A percentile compares a stretch with the other conserved stretches of the same genome.
phyloP scores from a whole-genome alignment of 1,284 basidiomycete genomes.

The Ganoderma meredithae region DNA sequence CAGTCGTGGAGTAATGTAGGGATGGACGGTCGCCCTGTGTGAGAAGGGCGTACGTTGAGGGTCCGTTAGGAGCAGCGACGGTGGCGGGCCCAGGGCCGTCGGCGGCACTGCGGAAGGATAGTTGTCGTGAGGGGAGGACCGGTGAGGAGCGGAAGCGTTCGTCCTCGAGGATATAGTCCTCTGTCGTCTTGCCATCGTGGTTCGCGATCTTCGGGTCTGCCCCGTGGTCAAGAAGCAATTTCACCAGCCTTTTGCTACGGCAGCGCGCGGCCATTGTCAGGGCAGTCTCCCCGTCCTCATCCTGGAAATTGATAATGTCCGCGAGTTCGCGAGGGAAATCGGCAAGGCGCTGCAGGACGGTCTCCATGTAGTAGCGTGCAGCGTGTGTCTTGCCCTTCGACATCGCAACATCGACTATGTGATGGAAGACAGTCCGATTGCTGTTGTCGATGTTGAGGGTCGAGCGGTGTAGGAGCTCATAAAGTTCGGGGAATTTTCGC shows the following conservation, averaged over 20 bases:
- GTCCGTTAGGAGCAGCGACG: conserved; percentile 43
- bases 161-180: conserved; percentile 99
- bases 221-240: conserved; percentile 95
- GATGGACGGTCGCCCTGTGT: conserved; percentile 60
- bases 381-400: conserved; percentile 98
- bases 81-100: conserved; percentile 56
- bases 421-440: conserved; percentile 98
- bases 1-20: conserved; percentile 88
- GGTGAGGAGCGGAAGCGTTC: conserved; percentile 96
- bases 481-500: conserved; percentile 98
- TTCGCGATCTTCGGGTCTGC: conserved; percentile 97
- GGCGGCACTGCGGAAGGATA: conserved; percentile 66
- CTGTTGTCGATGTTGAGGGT: conserved; percentile 99
- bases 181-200: conserved; percentile 95
- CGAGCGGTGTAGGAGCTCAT: conserved; percentile 95
- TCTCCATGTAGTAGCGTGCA: conserved; percentile 99
- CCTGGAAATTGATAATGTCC: conserved; percentile 99
- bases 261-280: conserved; percentile 97
- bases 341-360: conserved; percentile 87
- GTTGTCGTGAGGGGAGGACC: conserved; percentile 68
- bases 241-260: conserved; percentile 95
- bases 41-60: conserved; percentile 26
- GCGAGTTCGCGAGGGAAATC: conserved; percentile 97
- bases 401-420: conserved; percentile 98
- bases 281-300: conserved; percentile 98